Evolutionary conservation across 805 yeast genomes (phyloP), one percentile per base, ranked within the genome.

Genomic region (Debaryomyces castellii): DNA sequence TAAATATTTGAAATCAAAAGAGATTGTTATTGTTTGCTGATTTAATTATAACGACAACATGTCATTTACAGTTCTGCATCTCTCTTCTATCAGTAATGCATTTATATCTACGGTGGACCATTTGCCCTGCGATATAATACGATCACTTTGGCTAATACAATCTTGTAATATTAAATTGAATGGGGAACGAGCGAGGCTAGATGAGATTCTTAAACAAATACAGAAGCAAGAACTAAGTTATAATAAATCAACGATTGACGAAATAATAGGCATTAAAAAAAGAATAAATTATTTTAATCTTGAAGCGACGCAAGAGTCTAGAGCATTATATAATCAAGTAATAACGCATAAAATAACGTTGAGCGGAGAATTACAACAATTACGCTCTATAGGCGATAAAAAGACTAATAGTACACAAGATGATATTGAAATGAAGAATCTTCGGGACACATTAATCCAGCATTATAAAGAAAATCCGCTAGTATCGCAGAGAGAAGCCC

Each of bases 41-140:
- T n/a, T n/a, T n/a, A n/a, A n/a, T n/a, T 28, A 28, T 28, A 12
- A 10, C 4, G 45, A 24, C 9, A 32, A n/a, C 2, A 44, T 46
- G 45, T 30, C 50, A 9, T 41, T 50, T 14, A 55, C 52, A 16
- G 58, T 58, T 16, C 59, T 48, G 42, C 54, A 59, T 50, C 59
- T 65, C 5, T 49, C 62, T 39, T 62, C 69, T 9, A 54, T 67
- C 20, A 59, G 62, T 45, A 69, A 64, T 50, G 59, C 75, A 21
- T 72, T 67, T 51, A 64, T 72, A 25, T 62, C 74, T 18, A 70
- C 75, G 4, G 58, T 71, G 8, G 77, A 72, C 47, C 77, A 72
- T 48, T 56, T 72, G 30, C 76, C 77, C 21, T 64, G 75, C 45
- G 77, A 72, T 45, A 56, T 72, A 3, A 60, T 71, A 35, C 66